Evolutionary conservation across 768 basidiomycete genomes (phyloP).

Genomic region (Rhodosporidiobolus odoratus): DNA sequence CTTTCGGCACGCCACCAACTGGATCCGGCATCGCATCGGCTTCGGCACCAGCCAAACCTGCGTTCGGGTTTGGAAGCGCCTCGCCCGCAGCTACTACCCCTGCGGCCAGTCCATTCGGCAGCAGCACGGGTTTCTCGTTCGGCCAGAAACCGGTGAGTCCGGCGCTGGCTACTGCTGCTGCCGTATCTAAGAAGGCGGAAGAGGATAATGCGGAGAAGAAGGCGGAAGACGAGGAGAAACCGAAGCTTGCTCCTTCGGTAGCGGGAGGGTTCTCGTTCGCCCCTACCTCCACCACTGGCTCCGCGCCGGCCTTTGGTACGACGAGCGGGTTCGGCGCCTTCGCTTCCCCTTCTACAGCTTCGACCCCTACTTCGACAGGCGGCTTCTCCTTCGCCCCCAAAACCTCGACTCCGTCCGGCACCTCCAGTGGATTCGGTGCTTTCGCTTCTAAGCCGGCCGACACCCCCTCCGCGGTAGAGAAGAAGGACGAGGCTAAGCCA

Average conservation of each 20-base stretch:
- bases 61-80: background rate
- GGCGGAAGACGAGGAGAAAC: background rate
- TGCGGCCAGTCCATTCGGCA: background rate
- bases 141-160: conserved; percentile 3
- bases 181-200: background rate
- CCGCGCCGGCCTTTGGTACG: background rate
- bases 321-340: background rate
- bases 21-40: background rate
- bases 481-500: background rate
- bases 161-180: too few relatives aligned
- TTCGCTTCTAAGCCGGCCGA: background rate
- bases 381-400: conserved; percentile 11
- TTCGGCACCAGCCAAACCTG: background rate
- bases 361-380: background rate
- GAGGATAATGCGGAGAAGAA: background rate
- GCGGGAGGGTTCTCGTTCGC: background rate
- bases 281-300: background rate
- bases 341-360: too few relatives aligned
- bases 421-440: too few relatives aligned
- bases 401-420: background rate
- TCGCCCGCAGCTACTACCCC: background rate
- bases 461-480: too few relatives aligned
- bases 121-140: conserved; percentile 19
- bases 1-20: background rate
- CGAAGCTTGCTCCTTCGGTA: background rate